phyloP scores from a whole-genome alignment of 805 yeast species.

The Ascoidea rubescens region DNA sequence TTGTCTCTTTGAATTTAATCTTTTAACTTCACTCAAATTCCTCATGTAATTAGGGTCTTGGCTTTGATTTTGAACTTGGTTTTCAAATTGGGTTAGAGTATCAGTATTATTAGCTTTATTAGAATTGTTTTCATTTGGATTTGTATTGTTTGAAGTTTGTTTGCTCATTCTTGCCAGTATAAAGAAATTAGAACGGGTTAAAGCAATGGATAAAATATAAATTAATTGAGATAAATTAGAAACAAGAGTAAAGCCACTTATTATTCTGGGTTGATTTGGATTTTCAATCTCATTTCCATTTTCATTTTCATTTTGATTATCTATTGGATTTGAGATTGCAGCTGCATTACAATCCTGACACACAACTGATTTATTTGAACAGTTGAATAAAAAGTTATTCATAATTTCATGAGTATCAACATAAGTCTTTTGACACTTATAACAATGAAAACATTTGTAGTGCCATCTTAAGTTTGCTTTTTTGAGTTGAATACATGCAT shows the following conservation, averaged over 20 bases:
- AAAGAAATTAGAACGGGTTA: constrained; percentile 55
- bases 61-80: constrained; percentile 5
- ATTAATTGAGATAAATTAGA: constrained; percentile 62
- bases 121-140: background rate
- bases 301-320: too few species aligned
- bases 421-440: constrained; percentile 34
- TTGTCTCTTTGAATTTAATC: constrained; percentile 62
- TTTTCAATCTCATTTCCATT: too few species aligned
- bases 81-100: too few species aligned
- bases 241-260: constrained; percentile 44
- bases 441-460: constrained; percentile 54
- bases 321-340: too few species aligned
- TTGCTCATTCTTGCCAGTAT: constrained; percentile 25
- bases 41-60: constrained; percentile 41
- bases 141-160: background rate
- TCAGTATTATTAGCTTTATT: constrained; percentile 2
- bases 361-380: constrained; percentile 22
- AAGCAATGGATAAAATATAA: constrained; percentile 70
- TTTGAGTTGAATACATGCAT: constrained; percentile 47
- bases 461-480: constrained; percentile 70
- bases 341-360: constrained; percentile 55
- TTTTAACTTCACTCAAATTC: constrained; percentile 63
- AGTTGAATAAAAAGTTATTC: constrained; percentile 32
- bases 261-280: constrained; percentile 33
- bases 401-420: constrained; percentile 23